phyloP scores from a whole-genome alignment of 106 monocot species.

The Alisma plantagoaquatica region DNA sequence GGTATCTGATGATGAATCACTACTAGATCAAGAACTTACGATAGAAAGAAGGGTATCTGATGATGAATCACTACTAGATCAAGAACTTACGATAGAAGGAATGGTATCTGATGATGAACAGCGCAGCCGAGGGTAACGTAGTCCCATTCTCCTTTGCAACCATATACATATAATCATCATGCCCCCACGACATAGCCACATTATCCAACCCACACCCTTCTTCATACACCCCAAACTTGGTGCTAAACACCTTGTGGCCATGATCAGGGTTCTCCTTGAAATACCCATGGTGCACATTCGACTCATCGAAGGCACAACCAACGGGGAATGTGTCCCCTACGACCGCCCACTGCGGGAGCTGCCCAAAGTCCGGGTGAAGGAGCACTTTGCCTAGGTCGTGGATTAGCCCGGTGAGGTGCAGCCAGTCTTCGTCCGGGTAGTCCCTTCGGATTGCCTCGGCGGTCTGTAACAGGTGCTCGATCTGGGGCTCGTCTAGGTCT shows the following conservation, averaged over 20 bases:
- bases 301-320: conserved; percentile 67
- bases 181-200: conserved; percentile 88
- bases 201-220: conserved; percentile 86
- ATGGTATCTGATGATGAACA: conserved; percentile 88
- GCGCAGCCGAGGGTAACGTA: conserved; percentile 64
- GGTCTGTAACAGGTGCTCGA: conserved; percentile 82
- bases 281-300: conserved; percentile 66
- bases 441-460: conserved; percentile 78
- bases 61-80: too few species aligned
- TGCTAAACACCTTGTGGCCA: conserved; percentile 50
- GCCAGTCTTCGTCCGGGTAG: conserved; percentile 73
- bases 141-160: conserved; percentile 78
- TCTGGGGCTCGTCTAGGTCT: conserved; percentile 76
- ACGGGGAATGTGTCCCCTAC: conserved; percentile 91
- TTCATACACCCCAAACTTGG: conserved; percentile 57
- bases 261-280: too few species aligned
- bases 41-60: too few species aligned
- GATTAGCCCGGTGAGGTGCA: conserved; percentile 72
- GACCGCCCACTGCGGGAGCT: conserved; percentile 89
- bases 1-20: too few species aligned
- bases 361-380: conserved; percentile 69
- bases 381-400: conserved; percentile 95
- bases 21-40: too few species aligned
- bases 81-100: conserved; percentile 70
- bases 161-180: conserved; percentile 96